Conservation (phyloP, 108 stramenopile species). For the Pseudonitzschia pungens region DNA sequence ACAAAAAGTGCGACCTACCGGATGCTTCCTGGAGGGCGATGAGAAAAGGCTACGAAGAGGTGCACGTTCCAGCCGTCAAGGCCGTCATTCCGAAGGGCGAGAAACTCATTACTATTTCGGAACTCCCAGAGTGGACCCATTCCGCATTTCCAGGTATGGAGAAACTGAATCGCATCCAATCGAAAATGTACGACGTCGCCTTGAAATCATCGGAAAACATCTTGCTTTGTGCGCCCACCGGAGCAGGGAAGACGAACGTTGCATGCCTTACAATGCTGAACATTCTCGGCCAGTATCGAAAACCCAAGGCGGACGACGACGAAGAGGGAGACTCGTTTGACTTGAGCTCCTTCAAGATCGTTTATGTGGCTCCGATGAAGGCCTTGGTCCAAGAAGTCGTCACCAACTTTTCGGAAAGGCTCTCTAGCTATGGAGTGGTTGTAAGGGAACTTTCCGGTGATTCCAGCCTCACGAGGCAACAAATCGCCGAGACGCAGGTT, state of each 20-base stretch:
- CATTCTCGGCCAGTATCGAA: conserved; percentile 90
- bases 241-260: conserved; percentile 97
- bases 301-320: conserved; percentile 44
- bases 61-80: conserved; percentile 96
- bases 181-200: conserved; percentile 89
- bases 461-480: conserved; percentile 92
- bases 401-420: conserved; percentile 91
- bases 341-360: conserved; percentile 93
- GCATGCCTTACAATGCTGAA: conserved; percentile 95
- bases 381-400: conserved; percentile 99
- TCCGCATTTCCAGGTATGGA: conserved; percentile 92
- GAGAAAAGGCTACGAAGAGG: conserved; percentile 98
- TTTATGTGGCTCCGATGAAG: conserved; percentile 99
- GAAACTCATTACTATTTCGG: conserved; percentile 72
- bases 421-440: conserved; percentile 83
- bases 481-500: conserved; percentile 97
- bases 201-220: conserved; percentile 89
- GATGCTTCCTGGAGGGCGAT: conserved; percentile 91
- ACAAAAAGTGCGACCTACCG: conserved; percentile 90
- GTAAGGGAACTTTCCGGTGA: conserved; percentile 98
- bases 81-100: conserved; percentile 79
- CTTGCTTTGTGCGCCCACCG: conserved; percentile 98
- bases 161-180: conserved; percentile 96
- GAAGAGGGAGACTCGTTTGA: conserved; percentile 72
- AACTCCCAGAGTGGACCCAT: conserved; percentile 96